A percentile compares a stretch with the other conserved stretches of the same genome.
Conservation (phyloP, 305 asterid species). For the Fraxinus ornus region DNA sequence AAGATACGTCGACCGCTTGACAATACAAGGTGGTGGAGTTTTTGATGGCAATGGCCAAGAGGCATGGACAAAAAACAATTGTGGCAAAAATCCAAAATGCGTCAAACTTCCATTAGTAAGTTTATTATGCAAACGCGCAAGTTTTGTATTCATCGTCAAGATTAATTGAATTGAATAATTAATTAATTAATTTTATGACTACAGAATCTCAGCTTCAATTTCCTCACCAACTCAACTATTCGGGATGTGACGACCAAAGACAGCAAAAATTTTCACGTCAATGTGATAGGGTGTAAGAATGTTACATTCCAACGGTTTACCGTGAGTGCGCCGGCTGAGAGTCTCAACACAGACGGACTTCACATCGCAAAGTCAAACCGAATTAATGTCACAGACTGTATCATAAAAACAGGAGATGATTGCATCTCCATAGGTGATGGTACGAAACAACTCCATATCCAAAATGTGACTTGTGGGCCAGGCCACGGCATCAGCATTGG, state of each 20-base stretch:
- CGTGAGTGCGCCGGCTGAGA: conserved; percentile 39
- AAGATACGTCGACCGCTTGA: background rate
- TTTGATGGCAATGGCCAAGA: conserved; percentile 25
- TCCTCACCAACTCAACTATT: conserved; percentile 38
- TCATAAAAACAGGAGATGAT: conserved; percentile 55
- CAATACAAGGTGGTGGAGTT: conserved; percentile 23
- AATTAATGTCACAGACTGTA: conserved; percentile 20
- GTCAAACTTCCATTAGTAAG: conserved; percentile 19
- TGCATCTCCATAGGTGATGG: conserved; percentile 65
- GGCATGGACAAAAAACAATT: conserved; percentile 8
- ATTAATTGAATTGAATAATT: no score
- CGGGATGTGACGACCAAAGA: conserved; percentile 41
- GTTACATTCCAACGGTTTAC: conserved; percentile 37
- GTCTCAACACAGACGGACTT: conserved; percentile 64
- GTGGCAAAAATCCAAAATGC: background rate
- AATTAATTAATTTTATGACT: background rate
- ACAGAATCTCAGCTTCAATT: conserved; percentile 50
- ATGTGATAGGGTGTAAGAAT: conserved; percentile 38
- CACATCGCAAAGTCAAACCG: conserved; percentile 37
- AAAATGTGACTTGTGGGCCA: conserved; percentile 51
- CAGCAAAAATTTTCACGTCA: conserved; percentile 53
- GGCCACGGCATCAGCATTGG: conserved; percentile 67
- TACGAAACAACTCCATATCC: conserved; percentile 21
- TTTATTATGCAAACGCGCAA: no score
- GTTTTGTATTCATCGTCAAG: no score